Evolutionary conservation across 306 rosid genomes (phyloP), one percentile per base, ranked within the genome.

Genomic region (Citrullus amarus): DNA sequence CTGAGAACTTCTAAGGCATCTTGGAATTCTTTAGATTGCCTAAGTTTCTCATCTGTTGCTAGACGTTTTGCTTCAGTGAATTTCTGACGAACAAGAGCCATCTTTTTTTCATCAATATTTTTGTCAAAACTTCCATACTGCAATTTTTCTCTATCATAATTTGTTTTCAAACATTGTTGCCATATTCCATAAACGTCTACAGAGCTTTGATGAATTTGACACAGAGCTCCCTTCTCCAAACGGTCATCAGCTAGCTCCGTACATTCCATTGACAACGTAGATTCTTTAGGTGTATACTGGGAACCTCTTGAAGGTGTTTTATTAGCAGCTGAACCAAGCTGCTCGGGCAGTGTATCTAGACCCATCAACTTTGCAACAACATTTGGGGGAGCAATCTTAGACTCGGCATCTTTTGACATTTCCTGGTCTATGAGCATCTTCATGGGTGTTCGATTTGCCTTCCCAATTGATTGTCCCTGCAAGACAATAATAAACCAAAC

Each of bases 281-380:
- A 79, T 78, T 83, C 90, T 79, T 80, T 83, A 79, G 67, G 69
- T 36, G 68, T 60, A 30, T 87, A 86, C 69, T 78, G 87, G 43
- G 90, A 83, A 78, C 84, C 85, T 83, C 86, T 86, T 67, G 83
- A 79, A 80, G 72, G 85, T 80, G 83, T 87, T 85, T 88, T 87
- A 77, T 86, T 88, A 63, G 83, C 81, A 43, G 92, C 82, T 78
- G 88, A 78, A 84, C 83, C 86, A 57, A 87, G 75, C 78, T 86
- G 88, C 81, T 84, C 76, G 55, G 96, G 93, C 59, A 91, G 82
- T 82, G 88, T 54, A 57, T 96, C 99, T 80, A 96, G 93, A 79
- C 98, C 99, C 99, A 93, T 96, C 83, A 93, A 85, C 85, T 90
- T 91, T 78, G 99, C 99, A 80, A 96, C 97, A 68, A 91, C 87